Evolutionary conservation across 805 yeast genomes (phyloP), one percentile per base, ranked within the genome.

Genomic region (Yamadazyma akitaensis): DNA sequence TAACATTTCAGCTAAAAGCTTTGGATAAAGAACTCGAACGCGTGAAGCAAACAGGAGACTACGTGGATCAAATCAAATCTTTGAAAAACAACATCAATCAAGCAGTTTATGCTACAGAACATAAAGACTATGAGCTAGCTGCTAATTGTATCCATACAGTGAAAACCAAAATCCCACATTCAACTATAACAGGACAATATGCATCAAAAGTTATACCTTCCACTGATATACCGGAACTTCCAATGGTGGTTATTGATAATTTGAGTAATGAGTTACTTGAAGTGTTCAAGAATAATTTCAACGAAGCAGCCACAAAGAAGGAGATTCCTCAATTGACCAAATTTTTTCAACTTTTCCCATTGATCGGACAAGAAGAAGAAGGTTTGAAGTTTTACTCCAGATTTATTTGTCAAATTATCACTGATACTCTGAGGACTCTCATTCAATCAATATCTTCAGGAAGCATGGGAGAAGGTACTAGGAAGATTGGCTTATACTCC

Each of bases 141-240:
- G 92, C 96, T 0, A 70, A 69, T 44, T 77, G 89, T 14, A 84
- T 90, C 4, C 53, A 63, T 44, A 62, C 63, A 9, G 63, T 72
- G 33, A 60, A 55, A 19, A 53, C 60, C 26, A 59, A 67, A 47
- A 65, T 92, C 33, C 88, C 95, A 0, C 54, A 63, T 1, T 75
- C 72, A 1, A 60, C 85, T 13, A 69, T 75, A 19, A 53, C 65
- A 13, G 91, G 96, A 16, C 71, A 78, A 45, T 90, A 85, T 63
- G 92, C 96, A 1, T 76, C 82, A 42, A 81, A 75, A 38, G 87
- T 86, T 57, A 92, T 92, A 14, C 99, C 99, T 0, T 82, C 96
- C 0, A 72, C 85, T 10, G 95, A 88, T 46, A 74, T 90, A 13
- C 96, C 97, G 0, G 96, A 88, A 42, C 68, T 77, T 43, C 98